Base-by-base conservation (phyloP, 2,329 filamentous ascomycete genomes). In the Diaporthe velutina region DNA sequence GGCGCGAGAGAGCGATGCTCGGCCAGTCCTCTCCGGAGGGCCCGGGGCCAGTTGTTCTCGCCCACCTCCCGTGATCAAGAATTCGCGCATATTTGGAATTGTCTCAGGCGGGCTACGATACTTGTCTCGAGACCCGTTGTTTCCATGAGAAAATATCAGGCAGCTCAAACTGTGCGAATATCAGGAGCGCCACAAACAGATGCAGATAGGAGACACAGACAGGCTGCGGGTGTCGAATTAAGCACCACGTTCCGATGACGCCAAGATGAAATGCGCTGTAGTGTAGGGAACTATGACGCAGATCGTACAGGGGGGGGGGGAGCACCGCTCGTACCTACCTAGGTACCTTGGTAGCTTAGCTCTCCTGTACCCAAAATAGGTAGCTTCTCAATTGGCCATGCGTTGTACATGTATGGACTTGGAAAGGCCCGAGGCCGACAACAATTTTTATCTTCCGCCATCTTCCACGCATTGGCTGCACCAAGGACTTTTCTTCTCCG, bases 351-450 rank as follows among this genome's bases (percentile, higher is more conserved):
- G 28, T 52, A 67, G 64, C 45, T 67, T 38, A 67, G 64, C 64
- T 67, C 64, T 52, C 22, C 33, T 28, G 48, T 30, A 30, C 30
- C 61, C 45, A 67, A 38, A 35, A 25, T 12, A 45, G 42, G 61
- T 67, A 68, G 64, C 64, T 68, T 40, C 48, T 52, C 64, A 67
- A 52, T 67, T 52, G 64, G 64, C 61, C 45, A 52, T 67, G 30
- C 45, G 45, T 28, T 52, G 61, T 64, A 45, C 58, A 64, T 55
- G 15, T 30, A 30, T 19, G 10, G 33, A 52, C 58, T 54, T 64
- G 30, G 45, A 61, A 61, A 60, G 15, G 33, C 40, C 38, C 50
- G 30, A 57, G 42, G 45, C 30, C 30, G 60, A 54, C 57, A 52
- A 50, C 58, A 12, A 38, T n/a, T 17, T 72, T 52, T 33, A 35